Evolutionary conservation across 2,329 filamentous ascomycete genomes (phyloP).

Genomic region (Trichocomaceae sp.): DNA sequence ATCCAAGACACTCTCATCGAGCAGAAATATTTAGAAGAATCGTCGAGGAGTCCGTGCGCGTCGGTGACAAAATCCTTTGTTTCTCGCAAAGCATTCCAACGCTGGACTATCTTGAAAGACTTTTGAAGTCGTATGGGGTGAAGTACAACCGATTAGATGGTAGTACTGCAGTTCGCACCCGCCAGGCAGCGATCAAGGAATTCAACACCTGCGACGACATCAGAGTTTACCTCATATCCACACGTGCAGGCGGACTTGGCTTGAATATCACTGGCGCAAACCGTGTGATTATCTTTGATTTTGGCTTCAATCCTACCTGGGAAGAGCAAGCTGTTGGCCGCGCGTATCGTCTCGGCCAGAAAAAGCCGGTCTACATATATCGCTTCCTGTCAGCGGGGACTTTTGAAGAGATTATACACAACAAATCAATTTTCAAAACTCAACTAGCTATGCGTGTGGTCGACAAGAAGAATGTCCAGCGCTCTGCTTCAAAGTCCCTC

Average conservation of each 20-base stretch:
- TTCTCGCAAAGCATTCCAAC: constrained; percentile 70
- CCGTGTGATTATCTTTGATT: constrained; percentile 80
- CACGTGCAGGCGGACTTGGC: constrained; percentile 71
- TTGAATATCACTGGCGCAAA: constrained; percentile 80
- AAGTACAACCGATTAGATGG: constrained; percentile 62
- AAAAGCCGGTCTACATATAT: constrained; percentile 76
- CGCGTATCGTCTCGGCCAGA: constrained; percentile 78
- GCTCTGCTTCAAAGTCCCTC: constrained; percentile 53
- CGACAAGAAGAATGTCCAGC: constrained; percentile 71
- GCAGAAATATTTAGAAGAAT: constrained; percentile 62
- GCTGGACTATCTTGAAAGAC: constrained; percentile 59
- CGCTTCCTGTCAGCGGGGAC: constrained; percentile 72
- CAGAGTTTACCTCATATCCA: constrained; percentile 71
- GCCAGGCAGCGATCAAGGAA: constrained; percentile 58
- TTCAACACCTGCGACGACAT: constrained; percentile 58
- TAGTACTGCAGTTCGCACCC: constrained; percentile 46
- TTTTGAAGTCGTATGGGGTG: constrained; percentile 48
- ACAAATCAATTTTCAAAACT: constrained; percentile 72
- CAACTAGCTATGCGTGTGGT: constrained; percentile 74
- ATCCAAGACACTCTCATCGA: constrained; percentile 59
- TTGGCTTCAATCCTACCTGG: constrained; percentile 68
- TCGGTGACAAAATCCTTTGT: constrained; percentile 68
- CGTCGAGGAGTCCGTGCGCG: constrained; percentile 54
- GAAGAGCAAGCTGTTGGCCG: constrained; percentile 85
- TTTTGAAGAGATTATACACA: constrained; percentile 67